A percentile compares a stretch with the other conserved stretches of the same genome.
Evolutionary conservation across 495 filamentous ascomycete species (phyloP).

Genomic region (Neurospora sp.): DNA sequence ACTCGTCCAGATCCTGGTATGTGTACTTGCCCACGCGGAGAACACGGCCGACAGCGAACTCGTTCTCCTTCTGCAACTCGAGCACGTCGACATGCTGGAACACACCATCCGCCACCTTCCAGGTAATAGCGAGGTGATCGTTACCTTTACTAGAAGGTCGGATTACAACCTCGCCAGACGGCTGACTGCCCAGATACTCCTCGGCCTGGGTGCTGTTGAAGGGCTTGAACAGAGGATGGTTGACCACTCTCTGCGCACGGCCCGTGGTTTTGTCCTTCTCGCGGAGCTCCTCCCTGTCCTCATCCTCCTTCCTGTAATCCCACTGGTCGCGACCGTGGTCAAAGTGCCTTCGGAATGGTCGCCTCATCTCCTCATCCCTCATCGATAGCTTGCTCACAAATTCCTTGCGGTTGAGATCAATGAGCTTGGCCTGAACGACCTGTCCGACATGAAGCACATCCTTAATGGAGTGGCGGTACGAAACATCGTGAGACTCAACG

Average conservation of each 20-base stretch:
- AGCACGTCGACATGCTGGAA: conserved; percentile 97
- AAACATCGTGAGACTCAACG: conserved; percentile 62
- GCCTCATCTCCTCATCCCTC: conserved; percentile 64
- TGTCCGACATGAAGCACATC: conserved; percentile 62
- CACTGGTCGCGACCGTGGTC: conserved; percentile 72
- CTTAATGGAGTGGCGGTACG: conserved; percentile 45
- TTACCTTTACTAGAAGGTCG: conserved; percentile 87
- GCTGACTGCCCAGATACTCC: conserved; percentile 79
- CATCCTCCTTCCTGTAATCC: conserved; percentile 70
- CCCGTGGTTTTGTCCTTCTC: conserved; percentile 74
- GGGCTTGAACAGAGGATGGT: conserved; percentile 86
- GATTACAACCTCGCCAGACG: conserved; percentile 83
- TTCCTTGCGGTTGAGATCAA: conserved; percentile 71
- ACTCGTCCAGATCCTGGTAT: conserved; percentile 91
- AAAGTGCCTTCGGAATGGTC: conserved; percentile 51
- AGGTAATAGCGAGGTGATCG: conserved; percentile 91
- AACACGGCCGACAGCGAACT: conserved; percentile 79
- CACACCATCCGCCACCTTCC: conserved; percentile 92
- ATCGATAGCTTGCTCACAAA: conserved; percentile 76
- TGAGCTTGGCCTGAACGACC: conserved; percentile 76
- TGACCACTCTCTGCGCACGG: conserved; percentile 85
- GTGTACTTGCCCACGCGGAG: conserved; percentile 79
- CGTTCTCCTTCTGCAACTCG: conserved; percentile 90
- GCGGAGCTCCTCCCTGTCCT: conserved; percentile 64
- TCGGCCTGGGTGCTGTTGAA: conserved; percentile 92